Percentiles rank a stretch among this genome's conserved stretches.
phyloP scores from a whole-genome alignment of 139 green algal species.

The Coccomyxa sp. region DNA sequence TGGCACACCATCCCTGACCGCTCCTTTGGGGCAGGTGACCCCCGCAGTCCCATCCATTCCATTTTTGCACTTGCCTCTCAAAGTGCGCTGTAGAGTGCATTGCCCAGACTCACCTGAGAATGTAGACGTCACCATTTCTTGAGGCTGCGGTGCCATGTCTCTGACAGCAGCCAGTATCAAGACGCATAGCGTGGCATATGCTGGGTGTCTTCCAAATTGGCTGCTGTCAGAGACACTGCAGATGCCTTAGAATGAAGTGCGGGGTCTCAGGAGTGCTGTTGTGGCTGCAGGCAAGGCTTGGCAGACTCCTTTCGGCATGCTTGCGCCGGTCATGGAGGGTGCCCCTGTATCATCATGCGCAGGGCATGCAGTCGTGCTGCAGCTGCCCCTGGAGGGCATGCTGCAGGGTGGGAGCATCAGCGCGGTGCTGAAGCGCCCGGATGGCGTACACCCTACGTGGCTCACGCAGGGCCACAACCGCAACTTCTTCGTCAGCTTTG shows the following conservation, averaged over 20 bases:
- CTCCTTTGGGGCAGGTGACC: constrained; percentile 24
- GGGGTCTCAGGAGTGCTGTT: not conserved
- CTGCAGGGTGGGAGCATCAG: constrained; percentile 11
- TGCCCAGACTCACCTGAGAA: no score
- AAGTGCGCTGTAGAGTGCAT: no score
- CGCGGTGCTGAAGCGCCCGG: constrained; percentile 11
- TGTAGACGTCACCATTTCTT: no score
- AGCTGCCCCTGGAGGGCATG: constrained; percentile 26
- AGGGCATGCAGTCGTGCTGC: constrained; percentile 27
- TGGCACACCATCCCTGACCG: constrained; percentile 34
- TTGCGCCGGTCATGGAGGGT: not conserved
- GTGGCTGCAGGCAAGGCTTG: constrained; percentile 23
- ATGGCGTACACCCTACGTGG: constrained; percentile 11
- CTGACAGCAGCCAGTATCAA: no score
- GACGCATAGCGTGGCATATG: not conserved
- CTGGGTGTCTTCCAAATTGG: not conserved
- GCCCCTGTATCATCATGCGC: not conserved
- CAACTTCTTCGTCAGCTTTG: constrained; percentile 19
- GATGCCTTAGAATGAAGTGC: not conserved
- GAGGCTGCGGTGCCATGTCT: no score
- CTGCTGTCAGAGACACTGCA: not conserved
- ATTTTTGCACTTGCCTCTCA: not conserved
- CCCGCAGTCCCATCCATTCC: not conserved
- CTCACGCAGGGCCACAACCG: not conserved
- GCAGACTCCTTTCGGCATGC: constrained; percentile 29